These are phyloP conservation scores for Chaetomium olivaceum DNA, from an alignment of 2,329 filamentous ascomycete genomes.

Conservation along the genomic window DNA sequence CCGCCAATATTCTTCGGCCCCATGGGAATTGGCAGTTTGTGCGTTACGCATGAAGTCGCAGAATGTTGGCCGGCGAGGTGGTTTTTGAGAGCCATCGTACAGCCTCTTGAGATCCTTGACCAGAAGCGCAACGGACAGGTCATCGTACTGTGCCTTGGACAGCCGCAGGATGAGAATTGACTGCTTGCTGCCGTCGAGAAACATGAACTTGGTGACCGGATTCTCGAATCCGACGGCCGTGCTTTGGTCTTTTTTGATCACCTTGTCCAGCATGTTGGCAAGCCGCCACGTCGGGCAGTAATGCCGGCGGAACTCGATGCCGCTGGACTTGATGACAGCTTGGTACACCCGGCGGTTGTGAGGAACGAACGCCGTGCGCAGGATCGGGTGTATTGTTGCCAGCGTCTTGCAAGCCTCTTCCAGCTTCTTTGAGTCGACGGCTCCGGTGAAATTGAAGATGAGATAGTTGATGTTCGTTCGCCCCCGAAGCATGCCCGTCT, in stretches of 20 bases:
- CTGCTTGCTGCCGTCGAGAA: constrained; percentile 50
- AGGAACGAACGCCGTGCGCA: constrained; percentile 56
- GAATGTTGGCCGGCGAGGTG: constrained; percentile 45
- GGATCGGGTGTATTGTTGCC: constrained; percentile 49
- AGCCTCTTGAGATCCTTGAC: constrained; percentile 51
- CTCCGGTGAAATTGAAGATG: constrained; percentile 49
- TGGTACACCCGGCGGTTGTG: constrained; percentile 52
- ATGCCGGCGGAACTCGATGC: constrained; percentile 47
- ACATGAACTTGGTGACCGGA: constrained; percentile 53
- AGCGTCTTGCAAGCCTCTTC: constrained; percentile 50
- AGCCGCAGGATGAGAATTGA: constrained; percentile 51
- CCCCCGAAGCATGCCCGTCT: constrained; percentile 48
- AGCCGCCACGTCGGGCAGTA: constrained; percentile 46
- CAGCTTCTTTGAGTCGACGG: constrained; percentile 45
- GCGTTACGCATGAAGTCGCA: constrained; percentile 50
- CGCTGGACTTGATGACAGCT: constrained; percentile 47
- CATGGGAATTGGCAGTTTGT: constrained; percentile 40
- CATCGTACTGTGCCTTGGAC: constrained; percentile 52
- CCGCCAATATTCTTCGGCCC: constrained; percentile 49
- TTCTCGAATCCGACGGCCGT: constrained; percentile 43
- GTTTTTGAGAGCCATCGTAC: constrained; percentile 43
- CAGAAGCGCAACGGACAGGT: constrained; percentile 47
- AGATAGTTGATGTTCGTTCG: constrained; percentile 51
- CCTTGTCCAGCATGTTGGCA: constrained; percentile 42
- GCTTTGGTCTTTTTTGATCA: constrained; percentile 47